phyloP scores from a whole-genome alignment of 75 land plant species.

The Pinus taeda region DNA sequence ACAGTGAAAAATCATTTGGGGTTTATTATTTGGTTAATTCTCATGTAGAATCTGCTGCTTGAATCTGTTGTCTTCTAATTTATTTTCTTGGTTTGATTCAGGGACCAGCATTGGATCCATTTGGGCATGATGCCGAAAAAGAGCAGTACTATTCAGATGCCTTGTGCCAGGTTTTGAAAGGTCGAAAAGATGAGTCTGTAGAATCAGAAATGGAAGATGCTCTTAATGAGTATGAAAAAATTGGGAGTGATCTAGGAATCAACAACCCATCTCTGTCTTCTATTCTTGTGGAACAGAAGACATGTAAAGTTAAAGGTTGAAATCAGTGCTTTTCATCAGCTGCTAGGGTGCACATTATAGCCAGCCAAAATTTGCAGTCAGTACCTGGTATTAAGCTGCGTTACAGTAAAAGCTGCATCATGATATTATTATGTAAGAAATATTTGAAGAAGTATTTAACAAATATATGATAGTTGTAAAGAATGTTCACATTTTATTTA shows the following conservation, averaged over 20 bases:
- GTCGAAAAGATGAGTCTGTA: constrained; percentile 35
- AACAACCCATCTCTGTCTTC: too few species aligned
- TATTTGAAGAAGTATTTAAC: too few species aligned
- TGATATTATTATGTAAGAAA: too few species aligned
- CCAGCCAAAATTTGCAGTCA: too few species aligned
- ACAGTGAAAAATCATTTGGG: neutral
- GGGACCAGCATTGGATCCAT: constrained; percentile 61
- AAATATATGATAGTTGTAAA: too few species aligned
- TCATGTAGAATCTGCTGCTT: neutral
- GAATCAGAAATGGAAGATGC: constrained; percentile 69
- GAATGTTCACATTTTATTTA: too few species aligned
- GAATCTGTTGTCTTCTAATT: neutral
- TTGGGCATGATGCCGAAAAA: constrained; percentile 44
- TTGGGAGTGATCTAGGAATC: constrained; percentile 27
- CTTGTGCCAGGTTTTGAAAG: constrained; percentile 27
- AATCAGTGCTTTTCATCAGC: too few species aligned
- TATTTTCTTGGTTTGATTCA: constrained; percentile 16
- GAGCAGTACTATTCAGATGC: constrained; percentile 50
- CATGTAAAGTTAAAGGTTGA: too few species aligned
- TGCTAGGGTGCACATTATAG: too few species aligned
- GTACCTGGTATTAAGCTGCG: too few species aligned
- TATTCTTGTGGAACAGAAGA: too few species aligned
- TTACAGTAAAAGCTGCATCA: too few species aligned
- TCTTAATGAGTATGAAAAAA: constrained; percentile 49
- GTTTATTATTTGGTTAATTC: neutral